Percentiles rank a stretch among this genome's conserved stretches.
Conservation (phyloP, 768 basidiomycete species). For the Tylopilus rubrobrunneus region DNA sequence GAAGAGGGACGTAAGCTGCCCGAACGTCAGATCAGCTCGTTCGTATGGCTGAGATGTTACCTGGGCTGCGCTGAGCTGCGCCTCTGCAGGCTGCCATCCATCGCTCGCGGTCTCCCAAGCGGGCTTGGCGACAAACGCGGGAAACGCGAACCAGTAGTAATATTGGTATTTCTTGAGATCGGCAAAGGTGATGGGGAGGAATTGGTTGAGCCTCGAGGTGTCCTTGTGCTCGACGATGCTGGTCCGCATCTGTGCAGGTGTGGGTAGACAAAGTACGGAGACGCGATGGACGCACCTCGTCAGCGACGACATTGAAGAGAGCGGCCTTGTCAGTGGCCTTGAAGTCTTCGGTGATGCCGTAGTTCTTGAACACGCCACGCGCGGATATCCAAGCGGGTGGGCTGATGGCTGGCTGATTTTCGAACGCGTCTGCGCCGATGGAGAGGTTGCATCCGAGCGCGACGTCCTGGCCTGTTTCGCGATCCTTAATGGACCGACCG, state of each 20-base stretch:
- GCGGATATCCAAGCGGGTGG: slow-evolving; percentile 46
- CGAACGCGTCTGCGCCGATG: slow-evolving; percentile 65
- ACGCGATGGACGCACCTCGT: slow-evolving; percentile 45
- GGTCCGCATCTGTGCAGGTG: slow-evolving; percentile 60
- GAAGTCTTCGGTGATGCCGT: slow-evolving; percentile 97
- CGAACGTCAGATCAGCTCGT: neutral
- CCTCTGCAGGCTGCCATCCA: slow-evolving; percentile 54
- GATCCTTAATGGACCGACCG: slow-evolving; percentile 70
- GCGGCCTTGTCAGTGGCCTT: slow-evolving; percentile 83
- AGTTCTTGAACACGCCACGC: slow-evolving; percentile 81
- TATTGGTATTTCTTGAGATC: slow-evolving; percentile 99
- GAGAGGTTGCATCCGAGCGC: slow-evolving; percentile 65
- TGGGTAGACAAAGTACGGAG: neutral
- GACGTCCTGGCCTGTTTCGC: slow-evolving; percentile 72
- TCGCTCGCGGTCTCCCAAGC: slow-evolving; percentile 76
- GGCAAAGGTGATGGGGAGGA: slow-evolving; percentile 89
- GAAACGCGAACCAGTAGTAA: slow-evolving; percentile 98
- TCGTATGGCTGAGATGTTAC: slow-evolving; percentile 26
- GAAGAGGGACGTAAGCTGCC: slow-evolving; percentile 52
- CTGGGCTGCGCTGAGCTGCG: slow-evolving; percentile 38
- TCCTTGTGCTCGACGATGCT: slow-evolving; percentile 50
- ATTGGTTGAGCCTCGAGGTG: slow-evolving; percentile 60
- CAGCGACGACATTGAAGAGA: slow-evolving; percentile 71
- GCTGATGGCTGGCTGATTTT: slow-evolving; percentile 36
- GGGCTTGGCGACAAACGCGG: slow-evolving; percentile 85